These are phyloP conservation scores for Tetrastigma voinierianum DNA, from an alignment of 164 flowering plant genomes.

Conservation along the genomic window DNA sequence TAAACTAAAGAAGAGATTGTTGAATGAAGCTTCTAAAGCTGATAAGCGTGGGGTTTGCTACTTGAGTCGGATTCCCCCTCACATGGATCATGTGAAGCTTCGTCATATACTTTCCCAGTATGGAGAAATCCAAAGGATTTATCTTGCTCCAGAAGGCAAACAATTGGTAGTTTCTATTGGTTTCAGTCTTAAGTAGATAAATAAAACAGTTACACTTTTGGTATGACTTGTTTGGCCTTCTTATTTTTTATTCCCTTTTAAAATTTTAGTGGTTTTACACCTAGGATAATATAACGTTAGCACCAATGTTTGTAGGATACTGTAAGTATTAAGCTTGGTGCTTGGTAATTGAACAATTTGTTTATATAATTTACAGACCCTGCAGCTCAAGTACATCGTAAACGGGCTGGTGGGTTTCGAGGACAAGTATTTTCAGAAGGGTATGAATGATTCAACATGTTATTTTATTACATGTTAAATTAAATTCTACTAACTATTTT, in stretches of 20 bases:
- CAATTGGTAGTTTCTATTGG: neutral
- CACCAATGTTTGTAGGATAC: neutral
- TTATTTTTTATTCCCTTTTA: neutral
- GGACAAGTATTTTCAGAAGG: conserved; percentile 81
- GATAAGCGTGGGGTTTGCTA: conserved; percentile 73
- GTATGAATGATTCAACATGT: conserved; percentile 32
- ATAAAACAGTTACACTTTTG: no score
- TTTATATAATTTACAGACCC: conserved; percentile 37
- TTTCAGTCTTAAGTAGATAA: neutral
- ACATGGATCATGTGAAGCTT: conserved; percentile 79
- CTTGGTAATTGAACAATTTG: neutral
- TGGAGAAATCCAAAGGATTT: conserved; percentile 81
- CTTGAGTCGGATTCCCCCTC: conserved; percentile 83
- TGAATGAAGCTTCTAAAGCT: conserved; percentile 26
- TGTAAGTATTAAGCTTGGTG: neutral
- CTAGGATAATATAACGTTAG: no score
- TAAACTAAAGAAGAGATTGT: conserved; percentile 23
- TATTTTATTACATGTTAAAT: neutral
- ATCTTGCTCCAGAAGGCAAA: conserved; percentile 79
- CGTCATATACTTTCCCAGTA: conserved; percentile 74
- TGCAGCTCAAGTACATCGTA: conserved; percentile 57
- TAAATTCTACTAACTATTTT: no score
- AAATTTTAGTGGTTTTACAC: no score
- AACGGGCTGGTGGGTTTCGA: conserved; percentile 63
- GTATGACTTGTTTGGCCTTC: neutral